Base-by-base conservation (phyloP, 441 rosid species). In the Dalechampia spathulata region DNA sequence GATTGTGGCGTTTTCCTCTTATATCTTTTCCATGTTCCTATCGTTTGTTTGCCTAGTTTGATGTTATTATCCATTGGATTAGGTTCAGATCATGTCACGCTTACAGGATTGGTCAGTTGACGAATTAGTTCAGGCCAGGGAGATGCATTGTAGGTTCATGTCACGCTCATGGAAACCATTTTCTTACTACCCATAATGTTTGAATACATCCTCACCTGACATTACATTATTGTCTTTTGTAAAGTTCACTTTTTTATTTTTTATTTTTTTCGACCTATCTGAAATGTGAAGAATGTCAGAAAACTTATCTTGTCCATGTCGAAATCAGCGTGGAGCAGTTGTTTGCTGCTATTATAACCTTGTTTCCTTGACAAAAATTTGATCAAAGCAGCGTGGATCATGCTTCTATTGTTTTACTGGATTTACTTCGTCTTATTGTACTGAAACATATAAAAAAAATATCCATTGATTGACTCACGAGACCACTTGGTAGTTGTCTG, bases 61-160 rank as follows among this genome's bases (percentile, higher is more conserved):
- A n/a, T n/a, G n/a, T n/a, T 62, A 54, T 28, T 62, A 46, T 49
- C 52, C 40, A 12, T 32, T 54, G 34, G 30, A 55, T 63, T 63
- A 48, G 49, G 55, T 30, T 38, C 49, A 28, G 56, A 16, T 38
- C 49, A 20, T 49, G 27, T 36, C 67, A 57, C 37, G 45, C 48
- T 42, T 7, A 8, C 13, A 38, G 49, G 21, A 13, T 38, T 55
- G 40, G 22, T 49, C 27, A 47, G 55, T 53, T 11, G 42, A 16
- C 43, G 19, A 21, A 39, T 23, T 8, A 13, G 26, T 46, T 52
- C 41, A 43, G 47, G n/a, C n/a, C n/a, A 42, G 60, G 52, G 55
- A 21, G 52, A 27, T 39, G 14, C 38, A 22, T 28, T 39, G n/a
- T 4, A 36, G 8, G 12, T 36, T 30, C 11, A 36, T 41, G 37